Evolutionary conservation across 2,329 filamentous ascomycete species (phyloP).

Genomic region (Nigrograna mackinnonii): DNA sequence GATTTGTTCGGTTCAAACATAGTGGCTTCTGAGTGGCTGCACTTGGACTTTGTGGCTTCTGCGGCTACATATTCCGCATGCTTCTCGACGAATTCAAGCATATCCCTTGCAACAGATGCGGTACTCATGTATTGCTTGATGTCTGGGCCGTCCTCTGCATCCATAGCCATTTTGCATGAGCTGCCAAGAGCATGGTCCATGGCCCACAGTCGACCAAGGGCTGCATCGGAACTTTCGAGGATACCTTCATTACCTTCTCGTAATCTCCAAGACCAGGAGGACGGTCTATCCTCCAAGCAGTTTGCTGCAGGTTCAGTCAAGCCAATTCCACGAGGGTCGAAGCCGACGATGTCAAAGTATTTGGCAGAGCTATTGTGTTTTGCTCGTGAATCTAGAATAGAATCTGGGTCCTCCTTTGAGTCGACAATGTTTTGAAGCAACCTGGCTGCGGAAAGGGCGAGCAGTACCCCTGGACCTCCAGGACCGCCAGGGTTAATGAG

Average conservation of each 20-base stretch:
- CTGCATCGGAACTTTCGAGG: slow-evolving; percentile 45
- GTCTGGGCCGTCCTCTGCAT: slow-evolving; percentile 30
- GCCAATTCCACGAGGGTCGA: slow-evolving; percentile 49
- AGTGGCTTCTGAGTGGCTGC: not conserved
- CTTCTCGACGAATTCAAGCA: slow-evolving; percentile 52
- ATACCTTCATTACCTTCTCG: slow-evolving; percentile 41
- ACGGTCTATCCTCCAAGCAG: slow-evolving; percentile 36
- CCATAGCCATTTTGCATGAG: slow-evolving; percentile 27
- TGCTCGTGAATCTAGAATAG: not conserved
- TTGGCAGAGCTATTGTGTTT: slow-evolving; percentile 25
- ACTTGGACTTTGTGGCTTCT: slow-evolving; percentile 3
- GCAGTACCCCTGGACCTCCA: slow-evolving; percentile 43
- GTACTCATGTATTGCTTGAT: slow-evolving; percentile 51
- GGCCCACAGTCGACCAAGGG: slow-evolving; percentile 45
- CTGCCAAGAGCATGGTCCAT: slow-evolving; percentile 42
- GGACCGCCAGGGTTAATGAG: slow-evolving; percentile 51
- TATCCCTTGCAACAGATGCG: slow-evolving; percentile 52
- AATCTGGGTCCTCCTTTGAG: slow-evolving; percentile 13
- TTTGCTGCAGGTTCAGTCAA: slow-evolving; percentile 34
- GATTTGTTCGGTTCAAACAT: slow-evolving; percentile 9
- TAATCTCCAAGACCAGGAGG: slow-evolving; percentile 41
- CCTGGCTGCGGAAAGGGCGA: slow-evolving; percentile 26
- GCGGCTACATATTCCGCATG: slow-evolving; percentile 40
- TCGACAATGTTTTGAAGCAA: slow-evolving; percentile 33
- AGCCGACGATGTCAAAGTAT: slow-evolving; percentile 49